Conservation (phyloP, 768 basidiomycete species). For the Leccinum subgranulosum region DNA sequence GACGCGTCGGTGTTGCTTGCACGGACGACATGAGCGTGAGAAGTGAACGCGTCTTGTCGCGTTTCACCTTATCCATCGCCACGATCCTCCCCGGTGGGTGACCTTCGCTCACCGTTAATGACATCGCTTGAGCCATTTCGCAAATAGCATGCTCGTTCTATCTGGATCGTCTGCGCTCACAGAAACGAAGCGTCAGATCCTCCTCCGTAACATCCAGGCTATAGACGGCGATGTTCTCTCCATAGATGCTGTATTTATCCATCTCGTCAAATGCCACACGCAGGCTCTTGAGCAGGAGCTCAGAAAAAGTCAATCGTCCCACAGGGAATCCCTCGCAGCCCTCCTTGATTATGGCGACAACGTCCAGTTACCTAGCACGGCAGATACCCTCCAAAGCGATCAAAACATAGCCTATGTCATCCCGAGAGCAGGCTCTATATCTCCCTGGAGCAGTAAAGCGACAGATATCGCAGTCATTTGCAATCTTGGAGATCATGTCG, state of each 20-base stretch:
- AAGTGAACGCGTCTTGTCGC: background rate
- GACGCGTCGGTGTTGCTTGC: slow-evolving; percentile 31
- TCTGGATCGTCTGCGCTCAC: slow-evolving; percentile 77
- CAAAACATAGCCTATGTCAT: slow-evolving; percentile 64
- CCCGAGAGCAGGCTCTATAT: slow-evolving; percentile 87
- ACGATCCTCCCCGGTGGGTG: slow-evolving; percentile 15
- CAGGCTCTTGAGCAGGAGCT: slow-evolving; percentile 47
- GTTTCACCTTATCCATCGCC: background rate
- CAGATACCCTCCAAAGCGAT: slow-evolving; percentile 28
- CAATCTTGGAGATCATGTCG: slow-evolving; percentile 66
- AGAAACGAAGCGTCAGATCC: slow-evolving; percentile 59
- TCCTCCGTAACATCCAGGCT: slow-evolving; percentile 59
- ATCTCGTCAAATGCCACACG: slow-evolving; percentile 70
- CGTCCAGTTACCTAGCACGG: slow-evolving; percentile 46
- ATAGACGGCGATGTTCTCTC: slow-evolving; percentile 52
- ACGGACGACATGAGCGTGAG: slow-evolving; percentile 11
- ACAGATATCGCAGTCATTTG: slow-evolving; percentile 93
- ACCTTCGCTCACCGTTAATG: background rate
- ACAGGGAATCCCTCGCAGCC: slow-evolving; percentile 55
- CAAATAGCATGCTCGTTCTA: slow-evolving; percentile 68
- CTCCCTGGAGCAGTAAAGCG: slow-evolving; percentile 99
- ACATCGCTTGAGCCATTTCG: background rate
- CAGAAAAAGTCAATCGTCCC: slow-evolving; percentile 37
- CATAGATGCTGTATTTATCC: slow-evolving; percentile 82
- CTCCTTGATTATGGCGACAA: slow-evolving; percentile 87